Evolutionary conservation across 2,329 filamentous ascomycete species (phyloP).

Genomic region (Aureobasidium sp.): DNA sequence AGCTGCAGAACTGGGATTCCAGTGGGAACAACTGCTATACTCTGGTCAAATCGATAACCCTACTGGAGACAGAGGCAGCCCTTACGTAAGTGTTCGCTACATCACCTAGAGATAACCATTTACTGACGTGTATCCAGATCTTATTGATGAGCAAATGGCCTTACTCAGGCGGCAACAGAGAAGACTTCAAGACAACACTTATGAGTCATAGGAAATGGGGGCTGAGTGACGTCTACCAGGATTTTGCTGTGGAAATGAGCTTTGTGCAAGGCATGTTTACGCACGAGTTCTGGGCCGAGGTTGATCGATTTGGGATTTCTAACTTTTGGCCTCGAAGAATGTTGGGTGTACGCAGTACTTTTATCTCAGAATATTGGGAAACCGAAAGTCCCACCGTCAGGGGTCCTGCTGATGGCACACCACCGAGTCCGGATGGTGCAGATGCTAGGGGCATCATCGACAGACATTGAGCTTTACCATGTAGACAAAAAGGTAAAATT

Average conservation of each 20-base stretch:
- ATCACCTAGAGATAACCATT: too few relatives aligned
- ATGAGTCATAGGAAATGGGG: constrained; percentile 7
- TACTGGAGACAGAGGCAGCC: background rate
- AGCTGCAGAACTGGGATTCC: background rate
- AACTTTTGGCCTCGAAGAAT: background rate
- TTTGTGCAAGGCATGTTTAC: constrained; percentile 1
- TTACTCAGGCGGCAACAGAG: background rate
- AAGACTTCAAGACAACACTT: background rate
- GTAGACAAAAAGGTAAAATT: background rate
- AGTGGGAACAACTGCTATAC: constrained; percentile 1
- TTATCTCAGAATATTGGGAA: background rate
- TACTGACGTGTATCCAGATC: background rate
- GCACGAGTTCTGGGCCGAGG: background rate
- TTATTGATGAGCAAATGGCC: background rate
- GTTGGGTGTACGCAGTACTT: background rate
- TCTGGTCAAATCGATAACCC: background rate
- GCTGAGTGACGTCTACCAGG: background rate
- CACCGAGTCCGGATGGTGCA: background rate
- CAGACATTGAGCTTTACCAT: background rate
- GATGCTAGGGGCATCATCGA: background rate
- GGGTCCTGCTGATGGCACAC: background rate
- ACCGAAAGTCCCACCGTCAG: background rate
- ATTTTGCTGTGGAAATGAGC: background rate
- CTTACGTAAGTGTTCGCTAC: background rate
- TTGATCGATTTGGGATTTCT: background rate